Evolutionary conservation across 495 filamentous ascomycete genomes (phyloP), one percentile per base, ranked within the genome.

Genomic region (Annulohypoxylon nitens): DNA sequence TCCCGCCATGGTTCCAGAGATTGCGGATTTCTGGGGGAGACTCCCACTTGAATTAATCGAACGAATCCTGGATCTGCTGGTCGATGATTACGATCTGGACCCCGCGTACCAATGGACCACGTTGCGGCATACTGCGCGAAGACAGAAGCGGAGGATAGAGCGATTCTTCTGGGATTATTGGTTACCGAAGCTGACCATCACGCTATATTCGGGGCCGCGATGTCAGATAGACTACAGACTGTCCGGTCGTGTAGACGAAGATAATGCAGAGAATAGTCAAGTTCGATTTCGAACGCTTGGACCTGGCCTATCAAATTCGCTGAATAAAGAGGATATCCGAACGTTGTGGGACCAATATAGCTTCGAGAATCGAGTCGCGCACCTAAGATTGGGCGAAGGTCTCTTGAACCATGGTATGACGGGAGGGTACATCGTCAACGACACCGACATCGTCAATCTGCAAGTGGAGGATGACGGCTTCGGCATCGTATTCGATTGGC

Each of bases 101-200:
- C 71, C 71, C 69, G 61, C 71, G 55, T 74, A 74, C 51, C 71
- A 74, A 66, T 74, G 71, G 71, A 66, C 71, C 26, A 69, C 61
- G 14, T 62, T 74, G 37, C 65, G 71, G 11, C 71, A 74, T 18
- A 58, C 41, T 14, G 48, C 65, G 23, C 54, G 61, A 10, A 26
- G 65, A 41, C 66, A 74, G 61, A 69, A 65, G 65, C 65, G 71
- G 55, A 54, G 64, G 37, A 74, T 74, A 47, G 71, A 74, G 25
- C 71, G 71, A 47, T 48, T 69, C 33, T 74, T 74, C 50, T 69
- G 18, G 45, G 14, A 41, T 7, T 61, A 69, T 36, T 74, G 71
- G 71, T 14, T 74, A 0, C 71, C 71, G 7, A 69, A 69, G 39
- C 18, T 74, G 55, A 74, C 66, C 14, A 74, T 74, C 48, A 74